Evolutionary conservation across 2,329 filamentous ascomycete genomes (phyloP).

Genomic region (Pezicula rhizophila): DNA sequence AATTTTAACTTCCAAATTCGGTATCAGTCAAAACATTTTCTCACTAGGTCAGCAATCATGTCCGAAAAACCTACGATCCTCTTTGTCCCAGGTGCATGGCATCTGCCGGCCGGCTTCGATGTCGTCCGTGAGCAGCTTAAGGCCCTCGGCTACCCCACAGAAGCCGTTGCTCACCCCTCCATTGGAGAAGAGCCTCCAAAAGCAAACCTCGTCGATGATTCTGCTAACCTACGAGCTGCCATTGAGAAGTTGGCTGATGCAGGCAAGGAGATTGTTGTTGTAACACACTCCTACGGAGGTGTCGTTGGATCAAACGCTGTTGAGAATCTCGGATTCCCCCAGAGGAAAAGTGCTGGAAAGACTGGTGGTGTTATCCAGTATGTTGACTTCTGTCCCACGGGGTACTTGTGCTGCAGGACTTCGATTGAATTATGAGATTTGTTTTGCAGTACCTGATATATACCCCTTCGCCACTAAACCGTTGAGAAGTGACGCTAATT

Average conservation of each 20-base stretch:
- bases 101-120: constrained; percentile 4
- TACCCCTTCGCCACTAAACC: no score
- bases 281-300: constrained; percentile 34
- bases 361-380: constrained; percentile 1
- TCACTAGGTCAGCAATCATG: no score
- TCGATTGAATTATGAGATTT: no score
- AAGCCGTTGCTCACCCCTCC: constrained; percentile 9
- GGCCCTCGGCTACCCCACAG: constrained; percentile 4
- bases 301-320: constrained; percentile 22
- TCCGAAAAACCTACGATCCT: constrained; percentile 10
- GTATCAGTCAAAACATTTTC: no score
- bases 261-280: constrained; percentile 30
- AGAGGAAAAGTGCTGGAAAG: constrained; percentile 1
- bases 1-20: no score
- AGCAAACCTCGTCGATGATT: constrained; percentile 8
- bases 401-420: no score
- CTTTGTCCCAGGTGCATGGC: constrained; percentile 14
- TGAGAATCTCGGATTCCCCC: constrained; percentile 5
- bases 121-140: constrained; percentile 5
- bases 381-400: no score
- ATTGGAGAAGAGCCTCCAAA: constrained; percentile 10
- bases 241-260: constrained; percentile 27
- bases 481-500: no score
- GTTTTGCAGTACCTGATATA: no score
- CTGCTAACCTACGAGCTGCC: background rate